A percentile compares a stretch with the other conserved stretches of the same genome.
phyloP scores from a whole-genome alignment of 495 filamentous ascomycete genomes.

The Apiosordaria backusii region DNA sequence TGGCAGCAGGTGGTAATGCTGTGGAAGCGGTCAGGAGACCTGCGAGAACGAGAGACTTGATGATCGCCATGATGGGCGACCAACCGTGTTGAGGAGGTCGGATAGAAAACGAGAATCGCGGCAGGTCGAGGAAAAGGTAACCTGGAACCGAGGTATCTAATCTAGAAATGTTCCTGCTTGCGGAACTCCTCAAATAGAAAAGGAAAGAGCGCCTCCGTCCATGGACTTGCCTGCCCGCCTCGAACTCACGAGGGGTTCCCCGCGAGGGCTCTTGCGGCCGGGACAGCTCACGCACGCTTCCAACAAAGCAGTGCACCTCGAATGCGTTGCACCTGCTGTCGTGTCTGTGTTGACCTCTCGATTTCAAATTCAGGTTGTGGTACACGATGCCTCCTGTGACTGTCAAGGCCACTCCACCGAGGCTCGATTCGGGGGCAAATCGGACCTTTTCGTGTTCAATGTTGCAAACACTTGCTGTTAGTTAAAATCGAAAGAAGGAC shows the following conservation, averaged over 20 bases:
- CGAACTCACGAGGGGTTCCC: too few species aligned
- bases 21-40: constrained; percentile 46
- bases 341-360: neutral
- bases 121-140: neutral
- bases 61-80: neutral
- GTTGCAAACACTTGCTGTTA: neutral
- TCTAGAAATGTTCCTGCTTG: neutral
- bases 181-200: neutral
- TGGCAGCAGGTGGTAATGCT: constrained; percentile 19
- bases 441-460: neutral
- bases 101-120: neutral
- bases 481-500: too few species aligned
- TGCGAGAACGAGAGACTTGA: constrained; percentile 13
- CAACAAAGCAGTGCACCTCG: neutral
- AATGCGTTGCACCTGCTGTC: neutral
- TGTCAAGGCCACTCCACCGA: neutral
- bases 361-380: neutral
- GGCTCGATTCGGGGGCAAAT: neutral
- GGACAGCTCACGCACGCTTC: neutral
- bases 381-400: neutral
- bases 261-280: neutral
- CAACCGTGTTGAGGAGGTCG: neutral
- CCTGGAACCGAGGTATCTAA: too few species aligned
- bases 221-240: neutral
- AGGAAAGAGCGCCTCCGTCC: neutral